A percentile compares a stretch with the other conserved stretches of the same genome.
phyloP scores from a whole-genome alignment of 331 rosid species.

The Stylosanthes scabra region DNA sequence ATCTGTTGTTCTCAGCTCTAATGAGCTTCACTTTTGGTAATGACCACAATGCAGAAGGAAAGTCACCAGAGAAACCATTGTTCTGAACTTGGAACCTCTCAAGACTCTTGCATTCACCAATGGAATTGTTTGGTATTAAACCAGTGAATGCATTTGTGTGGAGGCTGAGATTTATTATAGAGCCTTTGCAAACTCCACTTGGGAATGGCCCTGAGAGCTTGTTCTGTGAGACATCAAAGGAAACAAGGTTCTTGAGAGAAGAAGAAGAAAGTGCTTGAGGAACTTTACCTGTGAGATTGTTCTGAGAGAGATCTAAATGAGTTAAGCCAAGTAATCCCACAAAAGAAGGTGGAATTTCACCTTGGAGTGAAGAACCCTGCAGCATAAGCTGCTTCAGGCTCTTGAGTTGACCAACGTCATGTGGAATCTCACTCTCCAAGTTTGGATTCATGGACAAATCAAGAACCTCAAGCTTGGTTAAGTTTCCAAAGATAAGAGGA shows the following conservation, averaged over 20 bases:
- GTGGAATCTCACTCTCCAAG: constrained; percentile 86
- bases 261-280: constrained; percentile 57
- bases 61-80: constrained; percentile 82
- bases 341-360: constrained; percentile 76
- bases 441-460: constrained; percentile 83
- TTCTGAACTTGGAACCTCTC: constrained; percentile 95
- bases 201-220: constrained; percentile 82
- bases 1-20: constrained; percentile 86
- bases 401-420: constrained; percentile 69
- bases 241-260: constrained; percentile 79
- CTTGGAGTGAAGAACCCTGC: constrained; percentile 88
- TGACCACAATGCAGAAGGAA: constrained; percentile 78
- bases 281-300: constrained; percentile 78
- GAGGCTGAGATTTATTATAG: constrained; percentile 65
- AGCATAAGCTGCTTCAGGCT: constrained; percentile 67
- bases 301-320: constrained; percentile 82
- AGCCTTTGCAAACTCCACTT: constrained; percentile 63
- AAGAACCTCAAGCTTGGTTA: constrained; percentile 75
- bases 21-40: constrained; percentile 82
- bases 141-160: constrained; percentile 84
- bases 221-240: constrained; percentile 89
- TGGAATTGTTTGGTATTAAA: constrained; percentile 55
- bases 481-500: constrained; percentile 65
- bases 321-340: constrained; percentile 62
- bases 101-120: constrained; percentile 70